Conservation (phyloP, 495 filamentous ascomycete genomes). For the Talaromyces wortmannii region DNA sequence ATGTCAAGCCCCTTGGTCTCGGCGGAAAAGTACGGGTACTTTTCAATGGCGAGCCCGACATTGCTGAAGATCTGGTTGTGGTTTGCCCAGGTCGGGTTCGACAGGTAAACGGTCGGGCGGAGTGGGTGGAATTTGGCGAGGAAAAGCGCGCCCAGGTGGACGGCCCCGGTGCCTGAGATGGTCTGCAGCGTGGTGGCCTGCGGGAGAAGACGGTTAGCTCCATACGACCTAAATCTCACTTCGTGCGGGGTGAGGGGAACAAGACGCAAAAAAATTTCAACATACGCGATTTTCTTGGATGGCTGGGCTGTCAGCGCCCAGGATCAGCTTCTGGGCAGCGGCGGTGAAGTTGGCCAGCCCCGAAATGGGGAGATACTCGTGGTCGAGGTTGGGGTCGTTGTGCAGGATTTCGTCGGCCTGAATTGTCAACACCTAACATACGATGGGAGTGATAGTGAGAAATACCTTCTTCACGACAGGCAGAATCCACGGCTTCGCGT, state of each 20-base stretch:
- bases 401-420: slow-evolving; percentile 86
- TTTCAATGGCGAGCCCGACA: slow-evolving; percentile 66
- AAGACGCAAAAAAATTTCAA: neutral
- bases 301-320: slow-evolving; percentile 73
- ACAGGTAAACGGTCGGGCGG: slow-evolving; percentile 74
- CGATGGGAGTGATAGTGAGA: slow-evolving; percentile 3
- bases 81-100: slow-evolving; percentile 94
- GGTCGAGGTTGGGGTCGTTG: slow-evolving; percentile 84
- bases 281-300: slow-evolving; percentile 74
- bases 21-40: slow-evolving; percentile 90
- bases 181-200: slow-evolving; percentile 51
- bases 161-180: slow-evolving; percentile 54
- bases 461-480: slow-evolving; percentile 92
- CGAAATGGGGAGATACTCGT: slow-evolving; percentile 97
- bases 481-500: slow-evolving; percentile 96
- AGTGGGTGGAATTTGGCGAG: slow-evolving; percentile 47
- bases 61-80: slow-evolving; percentile 98
- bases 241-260: neutral
- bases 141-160: slow-evolving; percentile 51
- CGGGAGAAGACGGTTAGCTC: neutral
- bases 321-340: slow-evolving; percentile 83
- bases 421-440: slow-evolving; percentile 3
- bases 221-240: neutral
- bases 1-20: slow-evolving; percentile 88
- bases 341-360: slow-evolving; percentile 77